Evolutionary conservation across 1,284 basidiomycete species (phyloP).

Genomic region (Malassezia equina): DNA sequence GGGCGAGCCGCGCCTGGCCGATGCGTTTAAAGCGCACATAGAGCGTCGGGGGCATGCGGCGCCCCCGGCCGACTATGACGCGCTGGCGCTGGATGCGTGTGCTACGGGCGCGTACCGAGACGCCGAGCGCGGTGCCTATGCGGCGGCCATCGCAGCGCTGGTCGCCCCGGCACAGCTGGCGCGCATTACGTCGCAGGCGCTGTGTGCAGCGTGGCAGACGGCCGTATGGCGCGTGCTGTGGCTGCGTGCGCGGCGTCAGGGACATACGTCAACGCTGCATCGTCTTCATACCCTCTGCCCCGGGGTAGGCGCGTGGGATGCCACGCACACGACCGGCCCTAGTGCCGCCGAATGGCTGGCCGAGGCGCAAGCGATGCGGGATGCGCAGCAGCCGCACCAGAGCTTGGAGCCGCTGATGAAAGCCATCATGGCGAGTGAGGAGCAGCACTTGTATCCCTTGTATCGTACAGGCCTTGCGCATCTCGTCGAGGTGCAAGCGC

Average conservation of each 20-base stretch:
- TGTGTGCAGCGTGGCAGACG: slow-evolving; percentile 1
- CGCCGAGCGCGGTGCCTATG: slow-evolving; percentile 10
- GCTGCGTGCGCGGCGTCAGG: slow-evolving; percentile 7
- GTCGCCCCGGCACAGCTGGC: not conserved
- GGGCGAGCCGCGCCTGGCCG: slow-evolving; percentile 5
- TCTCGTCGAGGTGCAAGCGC: slow-evolving; percentile 7
- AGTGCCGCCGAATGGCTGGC: not conserved
- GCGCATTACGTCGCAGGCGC: not conserved
- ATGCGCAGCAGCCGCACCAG: slow-evolving; percentile 9
- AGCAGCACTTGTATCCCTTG: slow-evolving; percentile 8
- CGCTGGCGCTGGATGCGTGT: slow-evolving; percentile 2
- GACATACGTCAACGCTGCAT: slow-evolving; percentile 3
- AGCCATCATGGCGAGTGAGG: slow-evolving; percentile 2
- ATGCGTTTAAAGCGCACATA: slow-evolving; percentile 9
- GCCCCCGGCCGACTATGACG: not conserved
- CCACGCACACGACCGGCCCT: not conserved
- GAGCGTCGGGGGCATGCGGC: not conserved
- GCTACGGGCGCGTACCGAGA: not conserved
- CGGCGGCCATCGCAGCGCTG: not conserved
- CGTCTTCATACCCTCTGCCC: slow-evolving; percentile 4
- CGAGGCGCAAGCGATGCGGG: slow-evolving; percentile 2
- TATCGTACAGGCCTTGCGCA: slow-evolving; percentile 7
- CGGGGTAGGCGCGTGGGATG: not conserved
- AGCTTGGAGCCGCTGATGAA: slow-evolving; percentile 6
- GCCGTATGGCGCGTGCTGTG: slow-evolving; percentile 8